Conservation (phyloP, 495 filamentous ascomycete species). For the Hypoxylon cercidicola region DNA sequence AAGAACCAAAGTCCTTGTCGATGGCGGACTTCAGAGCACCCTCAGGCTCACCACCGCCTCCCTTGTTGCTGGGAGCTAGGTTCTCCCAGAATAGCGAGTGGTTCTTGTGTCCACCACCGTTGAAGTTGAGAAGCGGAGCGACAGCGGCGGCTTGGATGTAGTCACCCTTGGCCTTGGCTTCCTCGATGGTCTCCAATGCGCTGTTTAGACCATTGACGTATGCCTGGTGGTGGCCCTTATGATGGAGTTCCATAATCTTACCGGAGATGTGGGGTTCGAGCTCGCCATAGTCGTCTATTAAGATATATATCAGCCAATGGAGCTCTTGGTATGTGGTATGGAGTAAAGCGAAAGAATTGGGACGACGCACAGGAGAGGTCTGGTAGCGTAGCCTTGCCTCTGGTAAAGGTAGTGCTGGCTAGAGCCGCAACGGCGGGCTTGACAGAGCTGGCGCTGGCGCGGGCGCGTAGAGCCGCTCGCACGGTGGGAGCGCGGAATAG, state of each 20-base stretch:
- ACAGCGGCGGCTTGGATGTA: conserved; percentile 78
- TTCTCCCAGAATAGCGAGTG: conserved; percentile 99
- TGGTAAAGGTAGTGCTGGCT: conserved; percentile 76
- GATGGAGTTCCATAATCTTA: conserved; percentile 97
- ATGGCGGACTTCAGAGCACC: conserved; percentile 71
- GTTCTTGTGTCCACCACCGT: conserved; percentile 95
- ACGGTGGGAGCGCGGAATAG: conserved; percentile 61
- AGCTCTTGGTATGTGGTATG: background rate
- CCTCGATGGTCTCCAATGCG: conserved; percentile 67
- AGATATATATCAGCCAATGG: conserved; percentile 8
- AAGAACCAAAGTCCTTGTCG: conserved; percentile 78
- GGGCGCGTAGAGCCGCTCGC: conserved; percentile 57
- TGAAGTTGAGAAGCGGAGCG: conserved; percentile 92
- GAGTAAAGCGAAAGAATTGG: conserved; percentile 3
- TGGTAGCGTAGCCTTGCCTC: conserved; percentile 91
- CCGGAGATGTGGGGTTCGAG: conserved; percentile 95
- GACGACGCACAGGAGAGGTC: conserved; percentile 84
- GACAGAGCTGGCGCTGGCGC: too few relatives aligned
- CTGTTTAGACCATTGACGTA: conserved; percentile 80
- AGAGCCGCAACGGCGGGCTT: conserved; percentile 63
- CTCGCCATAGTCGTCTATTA: conserved; percentile 82
- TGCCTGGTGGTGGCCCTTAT: conserved; percentile 81
- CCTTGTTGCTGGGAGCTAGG: conserved; percentile 76
- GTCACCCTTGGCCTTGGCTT: conserved; percentile 67
- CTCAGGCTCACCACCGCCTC: conserved; percentile 79